These are phyloP conservation scores for Conticribra guillardii DNA, from an alignment of 108 stramenopile genomes.

Conservation along the genomic window DNA sequence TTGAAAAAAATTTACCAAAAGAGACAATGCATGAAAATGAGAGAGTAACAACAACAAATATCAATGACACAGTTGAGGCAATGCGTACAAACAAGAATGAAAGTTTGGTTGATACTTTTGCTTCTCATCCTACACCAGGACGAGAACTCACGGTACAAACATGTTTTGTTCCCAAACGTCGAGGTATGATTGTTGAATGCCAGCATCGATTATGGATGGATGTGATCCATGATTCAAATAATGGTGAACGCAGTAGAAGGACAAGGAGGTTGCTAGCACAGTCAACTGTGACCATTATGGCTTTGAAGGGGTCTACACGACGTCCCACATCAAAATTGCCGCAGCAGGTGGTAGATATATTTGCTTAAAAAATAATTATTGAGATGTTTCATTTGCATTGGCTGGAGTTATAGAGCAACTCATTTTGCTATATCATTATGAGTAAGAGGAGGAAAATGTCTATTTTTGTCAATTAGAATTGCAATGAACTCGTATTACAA, in stretches of 20 bases:
- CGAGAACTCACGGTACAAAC: constrained; percentile 48
- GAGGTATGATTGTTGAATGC: constrained; percentile 70
- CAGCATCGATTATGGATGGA: constrained; percentile 47
- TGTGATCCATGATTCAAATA: too few relatives aligned
- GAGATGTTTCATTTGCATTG: too few relatives aligned
- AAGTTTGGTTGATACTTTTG: too few relatives aligned
- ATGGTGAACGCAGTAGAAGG: constrained; percentile 2
- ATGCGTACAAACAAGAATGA: too few relatives aligned
- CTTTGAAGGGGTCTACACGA: constrained; percentile 47
- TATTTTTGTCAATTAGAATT: too few relatives aligned
- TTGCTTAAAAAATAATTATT: constrained; percentile 3
- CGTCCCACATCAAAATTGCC: constrained; percentile 64
- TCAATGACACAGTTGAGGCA: too few relatives aligned
- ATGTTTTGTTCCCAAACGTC: constrained; percentile 41
- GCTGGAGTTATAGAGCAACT: too few relatives aligned
- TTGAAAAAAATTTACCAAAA: constrained; percentile 5
- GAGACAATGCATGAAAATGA: background rate
- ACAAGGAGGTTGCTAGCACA: constrained; percentile 50
- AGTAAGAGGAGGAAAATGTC: too few relatives aligned
- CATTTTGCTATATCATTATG: too few relatives aligned
- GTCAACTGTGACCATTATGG: constrained; percentile 58
- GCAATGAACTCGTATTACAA: too few relatives aligned
- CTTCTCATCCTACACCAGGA: constrained; percentile 14
- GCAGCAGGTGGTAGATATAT: constrained; percentile 45
- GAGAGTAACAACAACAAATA: too few relatives aligned